A percentile compares a stretch with the other conserved stretches of the same genome.
phyloP scores from a whole-genome alignment of 441 rosid species.

The Erodium moschatum region DNA sequence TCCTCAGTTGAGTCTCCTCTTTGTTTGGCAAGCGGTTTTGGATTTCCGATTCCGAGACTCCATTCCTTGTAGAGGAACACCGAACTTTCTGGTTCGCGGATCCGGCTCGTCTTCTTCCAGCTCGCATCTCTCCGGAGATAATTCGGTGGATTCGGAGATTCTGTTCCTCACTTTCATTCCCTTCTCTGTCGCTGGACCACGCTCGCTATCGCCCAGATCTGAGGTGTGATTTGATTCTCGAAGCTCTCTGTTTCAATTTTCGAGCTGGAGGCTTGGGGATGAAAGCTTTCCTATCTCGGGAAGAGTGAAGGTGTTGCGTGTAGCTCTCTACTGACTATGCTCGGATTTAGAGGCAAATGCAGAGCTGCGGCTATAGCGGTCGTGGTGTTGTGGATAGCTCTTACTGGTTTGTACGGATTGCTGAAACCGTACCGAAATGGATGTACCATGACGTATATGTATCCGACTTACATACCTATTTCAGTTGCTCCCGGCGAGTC shows the following conservation, averaged over 20 bases:
- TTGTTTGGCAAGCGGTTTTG: constrained; percentile 3
- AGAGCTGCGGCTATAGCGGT: constrained; percentile 37
- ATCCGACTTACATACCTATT: constrained; percentile 86
- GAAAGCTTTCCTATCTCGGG: background rate
- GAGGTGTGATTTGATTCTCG: background rate
- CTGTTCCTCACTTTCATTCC: background rate
- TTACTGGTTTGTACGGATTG: constrained; percentile 53
- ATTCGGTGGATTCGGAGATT: background rate
- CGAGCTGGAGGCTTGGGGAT: background rate
- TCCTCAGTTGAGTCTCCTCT: background rate
- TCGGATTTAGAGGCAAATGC: constrained; percentile 44
- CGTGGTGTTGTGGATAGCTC: constrained; percentile 41
- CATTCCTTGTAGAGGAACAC: background rate
- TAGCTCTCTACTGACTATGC: constrained; percentile 23
- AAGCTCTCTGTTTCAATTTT: background rate
- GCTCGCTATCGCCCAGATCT: constrained; percentile 4
- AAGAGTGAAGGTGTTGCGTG: constrained; percentile 20
- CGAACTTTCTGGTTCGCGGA: background rate
- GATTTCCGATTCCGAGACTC: constrained; percentile 2
- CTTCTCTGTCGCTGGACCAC: background rate
- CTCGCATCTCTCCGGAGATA: constrained; percentile 2
- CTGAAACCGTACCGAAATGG: constrained; percentile 69
- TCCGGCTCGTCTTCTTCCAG: background rate
- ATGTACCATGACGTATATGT: constrained; percentile 88
- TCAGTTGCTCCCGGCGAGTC: constrained; percentile 35